Percentiles rank a stretch among this genome's conserved stretches.
Evolutionary conservation across 2,329 filamentous ascomycete genomes (phyloP).

Genomic region (Aspergillus tamarii): DNA sequence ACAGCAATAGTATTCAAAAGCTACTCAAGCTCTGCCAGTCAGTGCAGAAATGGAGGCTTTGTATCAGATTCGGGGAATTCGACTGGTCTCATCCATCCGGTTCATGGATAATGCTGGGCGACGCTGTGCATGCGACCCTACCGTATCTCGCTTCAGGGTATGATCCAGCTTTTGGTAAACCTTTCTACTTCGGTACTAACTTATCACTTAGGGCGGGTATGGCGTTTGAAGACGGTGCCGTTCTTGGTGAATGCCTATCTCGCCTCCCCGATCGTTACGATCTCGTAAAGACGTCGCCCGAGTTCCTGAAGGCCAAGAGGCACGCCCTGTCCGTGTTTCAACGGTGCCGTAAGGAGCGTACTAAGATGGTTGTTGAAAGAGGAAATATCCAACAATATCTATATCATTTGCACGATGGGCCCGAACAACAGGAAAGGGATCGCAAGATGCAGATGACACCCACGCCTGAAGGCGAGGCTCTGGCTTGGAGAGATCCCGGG

Average conservation of each 20-base stretch:
- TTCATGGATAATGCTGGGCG: conserved; percentile 63
- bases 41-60: conserved; percentile 65
- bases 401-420: conserved; percentile 64
- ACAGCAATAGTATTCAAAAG: conserved; percentile 50
- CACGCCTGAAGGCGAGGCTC: conserved; percentile 44
- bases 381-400: conserved; percentile 65
- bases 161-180: background rate
- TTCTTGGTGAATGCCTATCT: conserved; percentile 59
- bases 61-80: conserved; percentile 59
- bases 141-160: conserved; percentile 61
- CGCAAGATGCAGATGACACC: conserved; percentile 43
- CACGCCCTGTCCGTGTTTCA: conserved; percentile 54
- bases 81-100: conserved; percentile 61
- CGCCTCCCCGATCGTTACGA: conserved; percentile 46
- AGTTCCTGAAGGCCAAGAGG: conserved; percentile 37
- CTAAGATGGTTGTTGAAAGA: conserved; percentile 61
- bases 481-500: conserved; percentile 48
- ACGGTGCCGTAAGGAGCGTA: conserved; percentile 59
- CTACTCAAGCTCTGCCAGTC: conserved; percentile 60
- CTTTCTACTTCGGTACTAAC: background rate
- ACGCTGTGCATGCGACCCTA: conserved; percentile 66
- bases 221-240: conserved; percentile 63
- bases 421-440: conserved; percentile 60
- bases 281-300: conserved; percentile 23
- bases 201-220: conserved; percentile 56